These are phyloP conservation scores for Amesomyces nigricolor DNA, from an alignment of 2,329 filamentous ascomycete genomes.

Conservation along the genomic window DNA sequence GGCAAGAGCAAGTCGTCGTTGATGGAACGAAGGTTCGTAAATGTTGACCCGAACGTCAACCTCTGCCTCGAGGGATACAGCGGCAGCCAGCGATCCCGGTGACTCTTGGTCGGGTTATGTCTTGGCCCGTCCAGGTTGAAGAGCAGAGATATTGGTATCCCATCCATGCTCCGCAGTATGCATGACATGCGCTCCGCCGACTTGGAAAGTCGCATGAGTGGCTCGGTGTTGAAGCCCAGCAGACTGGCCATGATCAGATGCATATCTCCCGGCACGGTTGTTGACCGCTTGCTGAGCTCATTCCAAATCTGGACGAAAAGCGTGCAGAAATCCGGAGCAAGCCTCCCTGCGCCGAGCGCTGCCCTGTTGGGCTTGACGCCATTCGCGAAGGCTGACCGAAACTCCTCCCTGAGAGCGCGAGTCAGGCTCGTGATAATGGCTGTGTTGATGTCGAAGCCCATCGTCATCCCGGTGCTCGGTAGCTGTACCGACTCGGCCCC, in stretches of 20 bases:
- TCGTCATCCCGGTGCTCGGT: slow-evolving; percentile 1
- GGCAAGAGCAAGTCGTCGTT: slow-evolving; percentile 20
- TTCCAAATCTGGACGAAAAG: slow-evolving; percentile 23
- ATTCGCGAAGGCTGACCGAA: slow-evolving; percentile 19
- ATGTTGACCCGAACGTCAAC: slow-evolving; percentile 17
- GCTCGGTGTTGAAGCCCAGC: slow-evolving; percentile 21
- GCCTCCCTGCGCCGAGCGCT: slow-evolving; percentile 7
- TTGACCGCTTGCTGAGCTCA: slow-evolving; percentile 20
- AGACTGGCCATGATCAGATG: slow-evolving; percentile 21
- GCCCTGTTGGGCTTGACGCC: slow-evolving; percentile 17
- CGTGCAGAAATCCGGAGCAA: slow-evolving; percentile 21
- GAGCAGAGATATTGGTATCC: slow-evolving; percentile 21
- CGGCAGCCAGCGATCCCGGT: slow-evolving; percentile 23
- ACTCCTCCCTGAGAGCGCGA: slow-evolving; percentile 16
- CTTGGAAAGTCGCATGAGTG: slow-evolving; percentile 16
- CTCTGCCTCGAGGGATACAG: slow-evolving; percentile 18
- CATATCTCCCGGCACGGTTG: slow-evolving; percentile 20
- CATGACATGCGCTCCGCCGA: slow-evolving; percentile 21
- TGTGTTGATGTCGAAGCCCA: slow-evolving; percentile 9
- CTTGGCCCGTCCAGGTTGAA: slow-evolving; percentile 20
- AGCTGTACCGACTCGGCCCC: neutral
- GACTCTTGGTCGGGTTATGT: slow-evolving; percentile 16
- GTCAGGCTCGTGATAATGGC: slow-evolving; percentile 17
- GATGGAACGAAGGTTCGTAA: slow-evolving; percentile 18
- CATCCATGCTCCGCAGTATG: slow-evolving; percentile 22